Base-by-base conservation (phyloP, 352 stramenopile species). In the Pythium rhizo-oryzae region DNA sequence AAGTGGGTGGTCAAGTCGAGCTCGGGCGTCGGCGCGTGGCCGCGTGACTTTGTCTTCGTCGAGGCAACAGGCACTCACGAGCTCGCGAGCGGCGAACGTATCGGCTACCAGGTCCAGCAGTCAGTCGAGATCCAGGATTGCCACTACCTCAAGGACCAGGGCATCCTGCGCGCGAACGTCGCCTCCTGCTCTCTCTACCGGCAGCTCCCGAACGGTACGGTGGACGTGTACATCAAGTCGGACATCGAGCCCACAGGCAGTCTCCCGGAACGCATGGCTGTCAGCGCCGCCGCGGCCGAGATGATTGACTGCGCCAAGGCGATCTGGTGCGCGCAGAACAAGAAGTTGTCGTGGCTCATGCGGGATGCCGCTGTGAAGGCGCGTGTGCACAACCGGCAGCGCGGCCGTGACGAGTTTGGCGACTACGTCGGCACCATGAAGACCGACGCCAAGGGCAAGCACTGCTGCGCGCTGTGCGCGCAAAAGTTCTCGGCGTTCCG, bases 41-140 rank as follows among this genome's bases (percentile, higher is more conserved):
- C 73, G 35, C 69, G 80, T 1, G 80, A 87, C 55, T 78, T 79
- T 30, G 75, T 87, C 11, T 85, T 80, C 44, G 57, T 89, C 12
- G 79, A 87, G 39, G 72, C 67, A 12, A 86, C 74, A 1, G 81
- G 81, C 9, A 74, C 82, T 7, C 59, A 70, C 19, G 57, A 57
- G 37, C 71, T 73, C 23, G 30, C 65, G 63, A 58, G 64, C 21
- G 79, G 81, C 12, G 76, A 87, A 12, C 70, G 78, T 47, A 78
- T 81, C 37, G 77, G 77, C 12, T 84, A 77, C 64, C 65, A 76
- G 28, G 28, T 81, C 35, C 55, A 72, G 65, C 77, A 84, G 60
- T 84, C 77, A 37, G 60, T 84, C 25, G 69, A 80, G 2, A 44
- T 81, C 25, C 62, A 64, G 1, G 41, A 65, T 9, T 67, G 41